Conservation (phyloP, 805 yeast genomes). For the Candida vaughaniae region DNA sequence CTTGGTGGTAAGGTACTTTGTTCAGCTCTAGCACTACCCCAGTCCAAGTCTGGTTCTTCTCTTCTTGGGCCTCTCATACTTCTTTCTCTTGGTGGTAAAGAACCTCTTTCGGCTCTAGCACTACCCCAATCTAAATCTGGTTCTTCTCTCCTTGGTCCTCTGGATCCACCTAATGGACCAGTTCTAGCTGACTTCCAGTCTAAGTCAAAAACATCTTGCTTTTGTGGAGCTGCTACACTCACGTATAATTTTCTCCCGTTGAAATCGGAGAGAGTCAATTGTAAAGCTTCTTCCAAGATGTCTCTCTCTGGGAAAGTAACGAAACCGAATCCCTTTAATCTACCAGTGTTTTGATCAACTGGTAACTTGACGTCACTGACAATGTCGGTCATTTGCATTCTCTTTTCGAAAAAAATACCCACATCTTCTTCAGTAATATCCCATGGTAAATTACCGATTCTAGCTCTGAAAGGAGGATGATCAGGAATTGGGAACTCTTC, state of each 20-base stretch:
- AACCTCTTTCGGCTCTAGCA: constrained; percentile 31
- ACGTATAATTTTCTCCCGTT: constrained; percentile 53
- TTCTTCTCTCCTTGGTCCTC: constrained; percentile 44
- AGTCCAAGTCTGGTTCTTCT: constrained; percentile 60
- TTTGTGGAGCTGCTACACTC: constrained; percentile 59
- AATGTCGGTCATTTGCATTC: constrained; percentile 48
- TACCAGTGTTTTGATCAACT: constrained; percentile 59
- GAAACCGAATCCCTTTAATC: constrained; percentile 59
- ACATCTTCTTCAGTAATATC: constrained; percentile 68
- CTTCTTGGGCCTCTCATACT: constrained; percentile 33
- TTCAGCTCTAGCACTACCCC: constrained; percentile 47
- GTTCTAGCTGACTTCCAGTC: constrained; percentile 44
- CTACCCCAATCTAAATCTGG: constrained; percentile 61
- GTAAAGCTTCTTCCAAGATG: constrained; percentile 50
- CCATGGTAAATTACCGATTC: constrained; percentile 83
- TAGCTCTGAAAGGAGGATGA: constrained; percentile 88
- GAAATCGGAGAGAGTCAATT: constrained; percentile 43
- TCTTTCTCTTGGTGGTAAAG: constrained; percentile 28
- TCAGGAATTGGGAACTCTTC: constrained; percentile 85
- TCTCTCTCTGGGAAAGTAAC: constrained; percentile 48
- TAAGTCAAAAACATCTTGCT: constrained; percentile 41
- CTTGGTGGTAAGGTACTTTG: constrained; percentile 37
- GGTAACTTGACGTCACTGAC: constrained; percentile 72
- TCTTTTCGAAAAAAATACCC: constrained; percentile 58
- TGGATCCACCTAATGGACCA: constrained; percentile 24